Evolutionary conservation across 192 early-diverging fungal genomes (phyloP), one percentile per base, ranked within the genome.

Genomic region (Coemansia sp.): DNA sequence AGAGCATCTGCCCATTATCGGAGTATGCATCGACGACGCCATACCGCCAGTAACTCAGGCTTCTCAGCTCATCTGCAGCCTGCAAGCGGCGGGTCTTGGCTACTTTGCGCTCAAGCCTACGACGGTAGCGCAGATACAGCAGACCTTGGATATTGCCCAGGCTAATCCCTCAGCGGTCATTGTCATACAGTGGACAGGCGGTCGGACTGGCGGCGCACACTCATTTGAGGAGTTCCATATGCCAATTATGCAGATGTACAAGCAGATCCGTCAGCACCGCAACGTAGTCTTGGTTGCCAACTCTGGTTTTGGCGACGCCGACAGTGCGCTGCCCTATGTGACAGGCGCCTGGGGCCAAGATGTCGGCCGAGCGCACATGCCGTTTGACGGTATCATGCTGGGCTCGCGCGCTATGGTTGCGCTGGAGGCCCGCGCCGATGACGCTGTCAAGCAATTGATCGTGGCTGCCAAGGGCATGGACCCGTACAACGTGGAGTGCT

Each of bases 111-210:
- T 98, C 84, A 95, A 91, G 82, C 93, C 94, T 46, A 90, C 91
- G 40, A 89, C 87, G 23, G 85, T 83, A 9, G 89, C 89, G 37
- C 89, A 93, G 26, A 93, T 98, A 50, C 85, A 87, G 26, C 85
- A 89, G 50, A 91, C 91, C 7, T 81, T 98, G 52, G 73, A 82
- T 16, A 94, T 98, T 83, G 95, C 95, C 30, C 87, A 89, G 69
- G 77, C 78, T 28, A 88, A 92, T 69, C 90, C 92, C 6, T 85
- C 87, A 21, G 88, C 93, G 80, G 86, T 91, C 17, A 85, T 98
- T 17, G 85, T 96, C 53, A 78, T 96, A 67, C 94, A 98, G 79
- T 98, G 96, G 96, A 95, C 94, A 28, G 96, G 96, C 75, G 96
- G 96, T 17, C 91, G 96, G 73, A 93, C 89, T 49, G 95, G 95